These are phyloP conservation scores for Daldinia eschscholtzii DNA, from an alignment of 2,329 filamentous ascomycete species.

Conservation along the genomic window DNA sequence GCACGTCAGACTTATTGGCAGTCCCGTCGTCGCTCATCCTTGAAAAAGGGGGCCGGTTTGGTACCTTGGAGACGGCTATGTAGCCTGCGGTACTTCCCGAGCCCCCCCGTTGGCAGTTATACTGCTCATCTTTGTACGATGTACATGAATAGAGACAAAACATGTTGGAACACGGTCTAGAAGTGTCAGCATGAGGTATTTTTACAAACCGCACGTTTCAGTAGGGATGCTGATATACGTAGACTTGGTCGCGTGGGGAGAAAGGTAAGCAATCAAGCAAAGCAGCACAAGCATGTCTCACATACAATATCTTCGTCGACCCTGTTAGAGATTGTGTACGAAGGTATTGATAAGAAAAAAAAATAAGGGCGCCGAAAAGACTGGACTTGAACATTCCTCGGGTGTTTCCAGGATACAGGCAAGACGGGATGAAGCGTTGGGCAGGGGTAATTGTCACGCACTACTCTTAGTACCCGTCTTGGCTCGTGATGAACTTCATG, in stretches of 20 bases:
- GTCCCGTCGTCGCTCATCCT: conserved; percentile 20
- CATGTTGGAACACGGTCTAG: conserved; percentile 22
- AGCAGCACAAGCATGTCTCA: conserved; percentile 30
- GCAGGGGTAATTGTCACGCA: conserved; percentile 35
- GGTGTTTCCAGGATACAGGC: conserved; percentile 29
- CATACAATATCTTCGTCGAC: conserved; percentile 22
- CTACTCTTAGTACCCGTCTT: conserved; percentile 45
- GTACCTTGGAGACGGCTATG: conserved; percentile 17
- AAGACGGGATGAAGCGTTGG: conserved; percentile 39
- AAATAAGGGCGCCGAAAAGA: conserved; percentile 9
- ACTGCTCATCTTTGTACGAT: conserved; percentile 11
- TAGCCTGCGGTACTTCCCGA: conserved; percentile 28
- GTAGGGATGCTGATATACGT: conserved; percentile 18
- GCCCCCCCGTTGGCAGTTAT: conserved; percentile 5
- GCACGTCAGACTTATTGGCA: conserved; percentile 24
- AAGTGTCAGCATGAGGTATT: conserved; percentile 39
- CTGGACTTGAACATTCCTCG: conserved; percentile 21
- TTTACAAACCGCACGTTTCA: conserved; percentile 35
- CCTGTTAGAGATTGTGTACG: conserved; percentile 9
- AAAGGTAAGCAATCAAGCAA: conserved; percentile 9
- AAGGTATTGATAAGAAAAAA: conserved; percentile 7
- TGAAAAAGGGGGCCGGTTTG: conserved; percentile 17
- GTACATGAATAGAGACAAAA: conserved; percentile 17
- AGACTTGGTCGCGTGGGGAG: conserved; percentile 3
- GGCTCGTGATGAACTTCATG: conserved; percentile 35